A percentile compares a stretch with the other conserved stretches of the same genome.
phyloP scores from a whole-genome alignment of 2,329 filamentous ascomycete genomes.

The Emericellopsis atlantica region DNA sequence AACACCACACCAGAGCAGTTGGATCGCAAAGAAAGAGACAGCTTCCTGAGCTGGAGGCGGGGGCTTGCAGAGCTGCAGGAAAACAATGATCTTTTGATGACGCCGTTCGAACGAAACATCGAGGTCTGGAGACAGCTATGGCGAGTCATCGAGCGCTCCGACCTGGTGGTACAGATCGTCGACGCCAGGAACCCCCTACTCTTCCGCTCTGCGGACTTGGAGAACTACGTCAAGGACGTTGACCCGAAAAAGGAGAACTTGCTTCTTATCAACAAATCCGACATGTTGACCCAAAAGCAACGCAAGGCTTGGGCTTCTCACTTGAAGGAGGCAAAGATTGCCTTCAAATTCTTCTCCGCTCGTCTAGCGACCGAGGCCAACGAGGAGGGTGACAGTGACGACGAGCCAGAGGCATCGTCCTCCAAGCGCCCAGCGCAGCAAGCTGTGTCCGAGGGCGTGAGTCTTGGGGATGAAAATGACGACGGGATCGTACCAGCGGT shows the following conservation, averaged over 20 bases:
- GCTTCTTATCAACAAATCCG: constrained; percentile 92
- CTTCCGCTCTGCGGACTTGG: constrained; percentile 88
- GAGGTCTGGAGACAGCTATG: constrained; percentile 97
- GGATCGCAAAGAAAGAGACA: constrained; percentile 66
- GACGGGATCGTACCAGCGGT: constrained; percentile 9
- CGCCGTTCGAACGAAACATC: constrained; percentile 90
- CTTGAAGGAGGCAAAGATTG: constrained; percentile 67
- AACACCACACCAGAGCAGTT: constrained; percentile 74
- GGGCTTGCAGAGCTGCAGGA: constrained; percentile 88
- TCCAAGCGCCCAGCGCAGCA: neutral
- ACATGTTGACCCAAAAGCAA: constrained; percentile 92
- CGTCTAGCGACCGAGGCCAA: constrained; percentile 81
- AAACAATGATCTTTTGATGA: constrained; percentile 89
- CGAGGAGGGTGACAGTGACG: constrained; percentile 45
- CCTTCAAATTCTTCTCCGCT: constrained; percentile 95
- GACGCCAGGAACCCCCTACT: constrained; percentile 90
- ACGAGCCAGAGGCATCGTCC: constrained; percentile 8
- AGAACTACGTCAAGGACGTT: constrained; percentile 88
- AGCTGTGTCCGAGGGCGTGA: constrained; percentile 22
- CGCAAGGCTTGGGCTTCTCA: constrained; percentile 76
- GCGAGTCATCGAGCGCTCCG: constrained; percentile 94
- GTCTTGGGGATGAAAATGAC: constrained; percentile 15
- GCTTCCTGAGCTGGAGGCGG: constrained; percentile 77
- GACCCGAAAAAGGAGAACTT: constrained; percentile 81
- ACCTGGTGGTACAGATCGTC: constrained; percentile 94